Evolutionary conservation across 345 rosid species (phyloP), one percentile per base, ranked within the genome.

Genomic region (Firmiana major): DNA sequence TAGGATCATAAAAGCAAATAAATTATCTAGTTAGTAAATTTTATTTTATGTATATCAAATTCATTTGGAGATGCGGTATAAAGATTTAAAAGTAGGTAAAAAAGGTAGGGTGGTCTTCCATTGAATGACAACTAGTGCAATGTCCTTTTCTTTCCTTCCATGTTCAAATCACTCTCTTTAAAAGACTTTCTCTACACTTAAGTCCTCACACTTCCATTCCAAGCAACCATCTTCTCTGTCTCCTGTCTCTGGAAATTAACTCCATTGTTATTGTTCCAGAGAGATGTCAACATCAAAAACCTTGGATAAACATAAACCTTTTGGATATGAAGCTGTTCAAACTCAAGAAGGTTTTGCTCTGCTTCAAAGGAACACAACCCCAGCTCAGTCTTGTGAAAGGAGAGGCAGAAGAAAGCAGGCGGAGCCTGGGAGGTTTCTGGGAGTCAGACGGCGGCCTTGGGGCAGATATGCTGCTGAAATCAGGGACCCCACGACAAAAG

Each of bases 381-480:
- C 89, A 4, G 49, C 90, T 5, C 88, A 75, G 54, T 59, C 87
- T 7, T 84, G 90, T 5, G 97, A 93, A 80, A 83, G 93, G 48
- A 85, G 97, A 83, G 94, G 98, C 53, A 77, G 98, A 65, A 87
- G 93, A 79, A 93, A 92, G 84, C 92, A 90, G 57, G 86, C 91
- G 0, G 99, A 95, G 71, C 97, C 98, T 6, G 97, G 98, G 31
- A 85, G 90, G 87, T 93, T 92, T 81, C 90, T 93, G 0, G 99
- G 99, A 7, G 99, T 95, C 0, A 86, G 99, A 58, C 78, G 99
- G 60, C 86, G 98, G 55, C 99, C 99, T 7, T 95, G 99, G 99
- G 98, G 99, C 4, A 81, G 99, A 74, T 95, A 95, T 64, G 99
- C 99, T 0, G 99, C 99, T 3, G 99, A 96, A 79, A 93, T 96